phyloP scores from a whole-genome alignment of 1,139 yeast genomes.

The Kodamaea plutei region DNA sequence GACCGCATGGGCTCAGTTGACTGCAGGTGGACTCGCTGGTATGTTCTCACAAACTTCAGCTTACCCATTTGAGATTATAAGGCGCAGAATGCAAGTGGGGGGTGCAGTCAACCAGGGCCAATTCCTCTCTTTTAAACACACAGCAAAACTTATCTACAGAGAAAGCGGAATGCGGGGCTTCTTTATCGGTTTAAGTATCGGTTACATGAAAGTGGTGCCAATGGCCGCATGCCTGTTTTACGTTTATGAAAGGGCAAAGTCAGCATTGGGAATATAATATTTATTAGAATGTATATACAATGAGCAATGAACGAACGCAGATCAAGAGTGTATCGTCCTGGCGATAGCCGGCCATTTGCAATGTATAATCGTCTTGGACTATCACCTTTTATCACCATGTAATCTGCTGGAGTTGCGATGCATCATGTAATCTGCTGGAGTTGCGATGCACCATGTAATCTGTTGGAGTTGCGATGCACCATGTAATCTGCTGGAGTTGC shows the following conservation, averaged over 20 bases:
- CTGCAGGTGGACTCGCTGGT: slow-evolving; percentile 95
- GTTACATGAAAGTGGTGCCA: slow-evolving; percentile 91
- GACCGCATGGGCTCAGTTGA: slow-evolving; percentile 84
- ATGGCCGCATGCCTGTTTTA: slow-evolving; percentile 97
- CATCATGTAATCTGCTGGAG: too few species aligned
- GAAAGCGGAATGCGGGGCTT: slow-evolving; percentile 83
- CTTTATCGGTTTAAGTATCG: slow-evolving; percentile 91
- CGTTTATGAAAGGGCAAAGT: slow-evolving; percentile 86
- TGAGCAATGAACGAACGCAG: not conserved
- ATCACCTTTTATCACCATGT: not conserved
- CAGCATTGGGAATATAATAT: slow-evolving; percentile 45
- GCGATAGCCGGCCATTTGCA: not conserved
- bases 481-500: too few species aligned
- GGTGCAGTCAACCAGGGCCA: slow-evolving; percentile 69
- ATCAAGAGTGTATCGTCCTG: not conserved
- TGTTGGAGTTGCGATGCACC: too few species aligned
- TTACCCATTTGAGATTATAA: slow-evolving; percentile 91
- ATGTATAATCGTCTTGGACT: not conserved
- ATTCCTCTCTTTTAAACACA: slow-evolving; percentile 49
- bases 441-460: too few species aligned
- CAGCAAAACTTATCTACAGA: slow-evolving; percentile 54
- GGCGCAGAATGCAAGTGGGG: slow-evolving; percentile 95
- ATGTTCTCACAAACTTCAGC: slow-evolving; percentile 95
- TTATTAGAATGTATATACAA: too few species aligned
- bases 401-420: too few species aligned